phyloP scores from a whole-genome alignment of 2,329 filamentous ascomycete species.

The Colletotrichum abscissum region DNA sequence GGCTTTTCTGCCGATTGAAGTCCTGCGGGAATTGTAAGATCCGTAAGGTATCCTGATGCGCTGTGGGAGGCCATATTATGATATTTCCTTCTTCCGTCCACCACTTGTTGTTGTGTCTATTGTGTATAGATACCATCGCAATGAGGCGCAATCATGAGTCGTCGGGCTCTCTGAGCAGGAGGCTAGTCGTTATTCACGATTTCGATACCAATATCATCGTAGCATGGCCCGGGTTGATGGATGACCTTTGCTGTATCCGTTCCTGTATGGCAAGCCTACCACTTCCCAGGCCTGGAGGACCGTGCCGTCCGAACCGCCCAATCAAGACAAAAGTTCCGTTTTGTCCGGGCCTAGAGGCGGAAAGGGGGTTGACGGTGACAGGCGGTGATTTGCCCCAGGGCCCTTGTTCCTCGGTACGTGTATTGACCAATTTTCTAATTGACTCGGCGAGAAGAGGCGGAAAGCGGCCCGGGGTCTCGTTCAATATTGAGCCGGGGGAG shows the following conservation, averaged over 20 bases:
- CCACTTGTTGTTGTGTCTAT: not conserved
- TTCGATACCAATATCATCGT: not conserved
- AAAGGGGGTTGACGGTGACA: not conserved
- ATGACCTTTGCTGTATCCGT: not conserved
- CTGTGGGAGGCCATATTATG: not conserved
- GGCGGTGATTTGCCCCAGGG: not conserved
- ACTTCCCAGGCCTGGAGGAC: not conserved
- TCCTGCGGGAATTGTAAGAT: not conserved
- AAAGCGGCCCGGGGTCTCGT: not conserved
- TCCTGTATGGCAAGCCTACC: not conserved
- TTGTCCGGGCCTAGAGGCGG: not conserved
- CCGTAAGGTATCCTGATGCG: not conserved
- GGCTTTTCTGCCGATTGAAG: not conserved
- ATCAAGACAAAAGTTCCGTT: not conserved
- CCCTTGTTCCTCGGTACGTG: not conserved
- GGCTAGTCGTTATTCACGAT: not conserved
- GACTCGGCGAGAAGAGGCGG: not conserved
- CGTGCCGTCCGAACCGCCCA: not conserved
- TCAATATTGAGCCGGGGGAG: not conserved
- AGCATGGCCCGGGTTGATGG: not conserved
- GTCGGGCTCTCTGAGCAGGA: not conserved
- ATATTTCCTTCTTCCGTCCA: not conserved
- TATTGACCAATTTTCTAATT: not conserved
- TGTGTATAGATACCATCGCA: not conserved
- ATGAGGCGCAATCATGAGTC: not conserved